These are phyloP conservation scores for Rhodotorula taiwanensis DNA, from an alignment of 768 basidiomycete genomes.

Conservation along the genomic window DNA sequence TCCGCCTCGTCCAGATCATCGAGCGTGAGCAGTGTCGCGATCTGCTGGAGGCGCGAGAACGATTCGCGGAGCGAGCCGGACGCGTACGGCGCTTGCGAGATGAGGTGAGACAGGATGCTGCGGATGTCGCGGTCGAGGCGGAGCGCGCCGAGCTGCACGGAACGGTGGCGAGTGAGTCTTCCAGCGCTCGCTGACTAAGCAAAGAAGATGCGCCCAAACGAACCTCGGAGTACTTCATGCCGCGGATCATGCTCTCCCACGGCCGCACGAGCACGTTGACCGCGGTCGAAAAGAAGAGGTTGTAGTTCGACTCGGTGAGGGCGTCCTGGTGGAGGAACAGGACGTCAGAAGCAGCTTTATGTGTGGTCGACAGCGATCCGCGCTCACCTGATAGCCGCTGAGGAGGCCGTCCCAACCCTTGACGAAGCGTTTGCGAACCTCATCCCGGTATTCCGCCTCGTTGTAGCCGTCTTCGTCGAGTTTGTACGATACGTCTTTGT, in stretches of 20 bases:
- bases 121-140: slow-evolving; percentile 89
- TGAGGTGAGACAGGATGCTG: slow-evolving; percentile 71
- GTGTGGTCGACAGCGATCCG: too few relatives aligned
- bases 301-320: slow-evolving; percentile 82
- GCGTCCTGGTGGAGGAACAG: slow-evolving; percentile 54
- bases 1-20: slow-evolving; percentile 36
- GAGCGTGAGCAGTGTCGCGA: slow-evolving; percentile 80
- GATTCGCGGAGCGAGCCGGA: slow-evolving; percentile 71
- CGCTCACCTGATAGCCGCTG: slow-evolving; percentile 84
- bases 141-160: slow-evolving; percentile 76
- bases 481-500: slow-evolving; percentile 80
- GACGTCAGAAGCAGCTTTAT: too few relatives aligned
- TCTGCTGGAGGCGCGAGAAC: slow-evolving; percentile 83
- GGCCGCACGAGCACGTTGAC: slow-evolving; percentile 85
- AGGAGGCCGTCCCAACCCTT: slow-evolving; percentile 78
- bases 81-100: slow-evolving; percentile 80
- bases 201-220: slow-evolving; percentile 33
- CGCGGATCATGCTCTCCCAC: slow-evolving; percentile 82
- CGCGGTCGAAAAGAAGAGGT: slow-evolving; percentile 72
- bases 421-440: slow-evolving; percentile 81
- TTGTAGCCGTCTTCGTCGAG: slow-evolving; percentile 83
- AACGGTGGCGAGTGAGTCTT: not conserved
- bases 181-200: too few relatives aligned
- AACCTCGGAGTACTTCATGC: slow-evolving; percentile 82
- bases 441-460: slow-evolving; percentile 73